A percentile compares a stretch with the other conserved stretches of the same genome.
These are phyloP conservation scores for Tuctoria greenei DNA, from an alignment of 176 grass and related monocot species.

Conservation along the genomic window DNA sequence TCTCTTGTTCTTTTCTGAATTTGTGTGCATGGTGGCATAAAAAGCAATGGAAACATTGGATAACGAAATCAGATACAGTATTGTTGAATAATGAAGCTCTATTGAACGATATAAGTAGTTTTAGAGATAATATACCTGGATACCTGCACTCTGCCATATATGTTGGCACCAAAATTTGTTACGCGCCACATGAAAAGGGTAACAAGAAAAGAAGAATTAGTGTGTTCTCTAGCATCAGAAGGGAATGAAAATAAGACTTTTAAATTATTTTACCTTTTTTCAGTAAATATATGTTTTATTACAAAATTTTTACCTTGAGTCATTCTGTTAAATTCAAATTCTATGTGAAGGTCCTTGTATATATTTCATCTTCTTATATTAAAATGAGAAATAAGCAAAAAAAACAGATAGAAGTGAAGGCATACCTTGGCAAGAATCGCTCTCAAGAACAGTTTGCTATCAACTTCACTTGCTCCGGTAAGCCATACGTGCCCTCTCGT, in stretches of 20 bases:
- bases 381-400: too few relatives aligned
- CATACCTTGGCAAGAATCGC: constrained; percentile 89
- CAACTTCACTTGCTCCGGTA: constrained; percentile 67
- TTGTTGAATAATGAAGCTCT: not conserved
- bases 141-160: constrained; percentile 62
- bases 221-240: not conserved
- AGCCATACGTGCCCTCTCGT: constrained; percentile 69
- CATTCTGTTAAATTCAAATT: too few relatives aligned
- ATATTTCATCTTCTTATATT: too few relatives aligned
- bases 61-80: too few relatives aligned
- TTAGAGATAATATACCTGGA: constrained; percentile 58
- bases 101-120: not conserved
- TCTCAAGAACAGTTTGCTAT: constrained; percentile 78
- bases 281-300: too few relatives aligned
- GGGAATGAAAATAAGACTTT: not conserved
- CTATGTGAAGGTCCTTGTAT: too few relatives aligned
- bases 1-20: too few relatives aligned
- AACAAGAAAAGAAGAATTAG: not conserved
- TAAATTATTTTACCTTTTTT: too few relatives aligned
- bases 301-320: too few relatives aligned
- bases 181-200: constrained; percentile 17
- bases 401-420: too few relatives aligned
- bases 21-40: too few relatives aligned
- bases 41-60: too few relatives aligned
- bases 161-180: constrained; percentile 28